Percentiles rank a stretch among this genome's conserved stretches.
phyloP scores from a whole-genome alignment of 192 early-diverging fungal genomes.

The Entomortierella chlamydospora region DNA sequence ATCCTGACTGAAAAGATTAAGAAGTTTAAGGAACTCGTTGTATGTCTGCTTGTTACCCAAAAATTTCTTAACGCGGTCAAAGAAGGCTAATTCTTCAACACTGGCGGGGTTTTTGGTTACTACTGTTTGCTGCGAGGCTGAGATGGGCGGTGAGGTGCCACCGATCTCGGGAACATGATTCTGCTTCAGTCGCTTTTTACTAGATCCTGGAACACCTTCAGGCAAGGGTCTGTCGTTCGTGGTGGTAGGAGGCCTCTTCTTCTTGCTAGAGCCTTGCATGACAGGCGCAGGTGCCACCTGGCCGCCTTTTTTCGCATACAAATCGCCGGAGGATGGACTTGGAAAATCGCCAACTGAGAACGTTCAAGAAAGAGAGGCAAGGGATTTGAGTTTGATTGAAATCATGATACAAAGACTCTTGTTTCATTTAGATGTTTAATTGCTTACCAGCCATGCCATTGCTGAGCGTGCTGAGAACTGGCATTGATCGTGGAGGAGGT shows the following conservation, averaged over 20 bases:
- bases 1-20: conserved; percentile 95
- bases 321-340: conserved; percentile 35
- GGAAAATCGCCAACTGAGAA: conserved; percentile 42
- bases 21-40: conserved; percentile 95
- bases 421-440: no score
- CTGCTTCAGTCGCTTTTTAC: conserved; percentile 50
- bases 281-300: conserved; percentile 9
- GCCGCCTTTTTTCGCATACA: conserved; percentile 38
- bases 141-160: conserved; percentile 45
- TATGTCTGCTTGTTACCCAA: conserved; percentile 91
- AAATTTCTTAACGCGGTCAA: conserved; percentile 89
- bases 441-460: conserved; percentile 63
- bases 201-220: conserved; percentile 33
- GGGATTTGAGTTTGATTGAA: background rate
- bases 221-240: conserved; percentile 36
- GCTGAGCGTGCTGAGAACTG: conserved; percentile 56
- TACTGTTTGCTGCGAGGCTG: conserved; percentile 25
- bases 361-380: background rate
- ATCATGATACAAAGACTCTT: background rate
- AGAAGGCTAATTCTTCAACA: conserved; percentile 91
- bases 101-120: conserved; percentile 56
- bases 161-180: conserved; percentile 22
- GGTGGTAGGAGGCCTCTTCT: conserved; percentile 33
- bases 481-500: conserved; percentile 49
- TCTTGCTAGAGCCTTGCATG: conserved; percentile 38